phyloP scores from a whole-genome alignment of 495 filamentous ascomycete species.

The Paragyromitra xinjiangensis region DNA sequence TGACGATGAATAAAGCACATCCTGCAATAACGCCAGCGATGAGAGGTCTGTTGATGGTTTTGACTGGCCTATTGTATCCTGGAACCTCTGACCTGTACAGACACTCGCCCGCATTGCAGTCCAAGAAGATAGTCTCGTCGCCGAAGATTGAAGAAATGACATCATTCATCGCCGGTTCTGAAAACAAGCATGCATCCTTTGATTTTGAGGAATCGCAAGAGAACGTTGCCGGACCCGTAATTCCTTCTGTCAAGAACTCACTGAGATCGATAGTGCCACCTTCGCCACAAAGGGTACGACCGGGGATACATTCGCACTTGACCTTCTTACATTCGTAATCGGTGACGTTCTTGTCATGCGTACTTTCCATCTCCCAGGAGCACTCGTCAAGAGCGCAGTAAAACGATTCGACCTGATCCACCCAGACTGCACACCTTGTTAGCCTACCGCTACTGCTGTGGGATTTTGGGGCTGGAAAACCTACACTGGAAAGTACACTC shows the following conservation, averaged over 20 bases:
- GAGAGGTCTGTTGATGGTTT: slow-evolving; percentile 95
- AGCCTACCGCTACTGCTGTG: slow-evolving; percentile 52
- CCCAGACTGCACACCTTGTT: slow-evolving; percentile 76
- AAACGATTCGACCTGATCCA: slow-evolving; percentile 91
- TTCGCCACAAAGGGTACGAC: slow-evolving; percentile 91
- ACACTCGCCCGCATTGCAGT: slow-evolving; percentile 89
- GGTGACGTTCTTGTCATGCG: slow-evolving; percentile 78
- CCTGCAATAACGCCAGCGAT: slow-evolving; percentile 94
- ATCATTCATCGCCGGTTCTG: slow-evolving; percentile 88
- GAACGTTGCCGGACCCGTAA: slow-evolving; percentile 87
- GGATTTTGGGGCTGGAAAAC: slow-evolving; percentile 49
- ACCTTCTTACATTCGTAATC: slow-evolving; percentile 84
- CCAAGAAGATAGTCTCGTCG: slow-evolving; percentile 83
- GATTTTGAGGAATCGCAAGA: slow-evolving; percentile 65
- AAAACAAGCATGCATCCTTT: slow-evolving; percentile 76
- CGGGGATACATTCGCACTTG: slow-evolving; percentile 85
- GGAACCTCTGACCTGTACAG: slow-evolving; percentile 90
- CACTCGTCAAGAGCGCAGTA: slow-evolving; percentile 90
- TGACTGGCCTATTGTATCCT: slow-evolving; percentile 85
- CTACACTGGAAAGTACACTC: slow-evolving; percentile 88
- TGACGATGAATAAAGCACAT: slow-evolving; percentile 84
- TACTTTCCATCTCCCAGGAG: slow-evolving; percentile 71
- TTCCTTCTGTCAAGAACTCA: slow-evolving; percentile 80
- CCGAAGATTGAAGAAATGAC: slow-evolving; percentile 89
- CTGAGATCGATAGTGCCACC: slow-evolving; percentile 89